These are phyloP conservation scores for Botrytis pseudocinerea DNA, from an alignment of 2,329 filamentous ascomycete species.

Conservation along the genomic window DNA sequence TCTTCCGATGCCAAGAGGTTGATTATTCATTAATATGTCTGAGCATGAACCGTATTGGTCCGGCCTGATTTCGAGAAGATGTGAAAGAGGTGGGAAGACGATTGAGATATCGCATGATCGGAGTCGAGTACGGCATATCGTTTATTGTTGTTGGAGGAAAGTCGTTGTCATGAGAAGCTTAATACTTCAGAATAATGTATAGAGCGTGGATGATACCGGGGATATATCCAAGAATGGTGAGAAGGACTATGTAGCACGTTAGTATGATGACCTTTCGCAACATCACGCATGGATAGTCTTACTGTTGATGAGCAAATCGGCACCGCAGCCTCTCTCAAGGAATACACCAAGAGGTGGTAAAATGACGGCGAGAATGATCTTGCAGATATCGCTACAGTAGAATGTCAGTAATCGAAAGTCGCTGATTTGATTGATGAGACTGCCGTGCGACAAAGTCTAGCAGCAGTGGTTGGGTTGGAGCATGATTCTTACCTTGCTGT, in stretches of 20 bases:
- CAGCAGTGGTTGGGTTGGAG: not conserved
- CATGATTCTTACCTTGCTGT: slow-evolving; percentile 52
- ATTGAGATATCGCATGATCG: slow-evolving; percentile 4
- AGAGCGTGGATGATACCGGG: slow-evolving; percentile 28
- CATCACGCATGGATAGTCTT: slow-evolving; percentile 74
- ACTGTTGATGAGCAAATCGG: slow-evolving; percentile 85
- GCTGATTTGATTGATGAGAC: not conserved
- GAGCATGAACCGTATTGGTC: not conserved
- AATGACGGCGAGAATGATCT: slow-evolving; percentile 85
- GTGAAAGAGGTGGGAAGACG: not conserved
- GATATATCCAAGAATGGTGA: slow-evolving; percentile 26
- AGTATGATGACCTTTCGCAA: slow-evolving; percentile 32
- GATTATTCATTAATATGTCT: not conserved
- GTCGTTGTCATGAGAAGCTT: slow-evolving; percentile 41
- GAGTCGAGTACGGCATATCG: not conserved
- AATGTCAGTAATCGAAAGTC: slow-evolving; percentile 27
- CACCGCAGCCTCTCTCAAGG: slow-evolving; percentile 83
- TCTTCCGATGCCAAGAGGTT: slow-evolving; percentile 19
- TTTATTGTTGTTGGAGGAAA: not conserved
- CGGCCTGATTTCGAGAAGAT: slow-evolving; percentile 11
- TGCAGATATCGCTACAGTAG: slow-evolving; percentile 66
- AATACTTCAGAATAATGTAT: slow-evolving; percentile 81
- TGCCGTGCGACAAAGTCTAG: not conserved
- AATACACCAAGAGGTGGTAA: slow-evolving; percentile 89
- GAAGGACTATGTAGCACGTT: slow-evolving; percentile 3